Evolutionary conservation across 179 eudicot genomes (phyloP).

Genomic region (Corrigiola litoralis): DNA sequence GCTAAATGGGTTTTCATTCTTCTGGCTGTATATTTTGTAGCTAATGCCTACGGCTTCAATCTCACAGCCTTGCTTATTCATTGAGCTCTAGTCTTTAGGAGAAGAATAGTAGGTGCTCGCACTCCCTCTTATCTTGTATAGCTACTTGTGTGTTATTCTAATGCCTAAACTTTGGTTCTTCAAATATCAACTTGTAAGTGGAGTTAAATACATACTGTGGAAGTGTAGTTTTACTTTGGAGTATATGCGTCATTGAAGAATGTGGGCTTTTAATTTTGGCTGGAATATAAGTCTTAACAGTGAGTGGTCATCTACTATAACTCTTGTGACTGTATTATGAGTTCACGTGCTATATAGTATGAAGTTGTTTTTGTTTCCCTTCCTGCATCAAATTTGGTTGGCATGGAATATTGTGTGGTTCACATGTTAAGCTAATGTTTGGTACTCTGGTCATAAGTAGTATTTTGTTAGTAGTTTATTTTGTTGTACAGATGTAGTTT

Average conservation of each 20-base stretch:
- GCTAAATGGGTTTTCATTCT: constrained; percentile 27
- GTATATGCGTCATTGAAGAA: neutral
- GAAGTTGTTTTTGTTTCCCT: constrained; percentile 6
- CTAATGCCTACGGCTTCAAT: constrained; percentile 88
- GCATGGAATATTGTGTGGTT: constrained; percentile 15
- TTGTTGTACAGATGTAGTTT: constrained; percentile 13
- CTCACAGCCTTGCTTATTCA: constrained; percentile 81
- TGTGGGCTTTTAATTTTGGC: neutral
- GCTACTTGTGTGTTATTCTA: constrained; percentile 14
- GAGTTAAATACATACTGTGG: constrained; percentile 1
- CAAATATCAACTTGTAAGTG: constrained; percentile 5
- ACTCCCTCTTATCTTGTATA: constrained; percentile 1
- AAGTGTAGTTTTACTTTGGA: neutral
- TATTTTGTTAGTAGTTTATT: neutral
- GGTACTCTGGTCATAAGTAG: neutral
- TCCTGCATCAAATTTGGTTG: constrained; percentile 8
- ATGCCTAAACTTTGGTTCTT: constrained; percentile 12
- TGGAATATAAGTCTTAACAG: neutral
- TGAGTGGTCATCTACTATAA: constrained; percentile 13
- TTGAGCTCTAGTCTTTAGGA: constrained; percentile 32
- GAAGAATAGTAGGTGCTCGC: constrained; percentile 12
- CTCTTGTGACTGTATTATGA: constrained; percentile 19
- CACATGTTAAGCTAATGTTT: constrained; percentile 23
- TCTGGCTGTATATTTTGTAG: constrained; percentile 49
- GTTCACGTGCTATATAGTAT: constrained; percentile 27